These are phyloP conservation scores for Ziziphus jujuba DNA, from an alignment of 306 rosid genomes.

Conservation along the genomic window DNA sequence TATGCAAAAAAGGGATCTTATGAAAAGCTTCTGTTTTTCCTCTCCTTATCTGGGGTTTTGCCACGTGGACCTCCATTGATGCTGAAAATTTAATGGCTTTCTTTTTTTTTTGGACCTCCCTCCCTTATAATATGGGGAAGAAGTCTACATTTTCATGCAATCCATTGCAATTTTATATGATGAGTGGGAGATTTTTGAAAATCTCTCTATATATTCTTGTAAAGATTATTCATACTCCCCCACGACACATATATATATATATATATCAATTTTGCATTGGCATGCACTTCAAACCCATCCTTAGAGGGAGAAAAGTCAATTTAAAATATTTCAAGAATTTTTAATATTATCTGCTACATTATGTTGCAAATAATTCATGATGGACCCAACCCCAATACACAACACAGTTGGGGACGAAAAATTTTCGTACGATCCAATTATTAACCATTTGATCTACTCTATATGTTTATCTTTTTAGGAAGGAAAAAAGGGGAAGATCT, in stretches of 20 bases:
- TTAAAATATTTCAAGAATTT: slow-evolving; percentile 35
- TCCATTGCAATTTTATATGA: neutral
- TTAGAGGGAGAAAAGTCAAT: slow-evolving; percentile 37
- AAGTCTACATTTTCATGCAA: neutral
- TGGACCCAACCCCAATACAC: slow-evolving; percentile 48
- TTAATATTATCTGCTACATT: slow-evolving; percentile 45
- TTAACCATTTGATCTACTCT: slow-evolving; percentile 18
- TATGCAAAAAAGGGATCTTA: slow-evolving; percentile 21
- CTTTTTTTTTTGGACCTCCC: no score
- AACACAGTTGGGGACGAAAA: slow-evolving; percentile 19
- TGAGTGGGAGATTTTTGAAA: slow-evolving; percentile 25
- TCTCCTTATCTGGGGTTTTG: slow-evolving; percentile 46
- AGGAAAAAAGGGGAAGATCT: no score
- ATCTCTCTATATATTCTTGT: slow-evolving; percentile 8
- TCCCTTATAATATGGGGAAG: neutral
- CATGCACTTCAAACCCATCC: slow-evolving; percentile 35
- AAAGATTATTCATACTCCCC: no score
- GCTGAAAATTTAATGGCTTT: neutral
- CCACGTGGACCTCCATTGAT: slow-evolving; percentile 50
- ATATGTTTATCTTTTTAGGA: no score
- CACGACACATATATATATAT: no score
- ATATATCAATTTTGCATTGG: no score
- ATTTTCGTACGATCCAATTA: slow-evolving; percentile 20
- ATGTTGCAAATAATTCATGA: slow-evolving; percentile 48
- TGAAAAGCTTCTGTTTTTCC: slow-evolving; percentile 15